phyloP scores from a whole-genome alignment of 2,329 filamentous ascomycete genomes.

The Aspergillus puulaauensis region DNA sequence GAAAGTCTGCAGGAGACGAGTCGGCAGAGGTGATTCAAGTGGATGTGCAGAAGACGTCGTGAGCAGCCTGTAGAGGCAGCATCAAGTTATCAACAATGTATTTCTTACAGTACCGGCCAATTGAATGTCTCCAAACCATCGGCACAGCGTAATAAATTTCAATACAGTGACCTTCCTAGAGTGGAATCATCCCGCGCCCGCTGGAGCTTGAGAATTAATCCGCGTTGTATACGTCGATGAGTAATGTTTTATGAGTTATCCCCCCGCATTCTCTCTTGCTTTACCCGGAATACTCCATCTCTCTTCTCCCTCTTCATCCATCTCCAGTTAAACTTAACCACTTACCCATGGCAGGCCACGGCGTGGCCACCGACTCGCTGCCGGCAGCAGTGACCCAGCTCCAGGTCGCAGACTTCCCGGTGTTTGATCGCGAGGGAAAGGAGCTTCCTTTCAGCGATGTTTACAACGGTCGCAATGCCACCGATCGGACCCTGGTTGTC shows the following conservation, averaged over 20 bases:
- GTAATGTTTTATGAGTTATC: no score
- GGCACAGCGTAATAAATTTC: no score
- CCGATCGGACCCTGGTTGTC: slow-evolving; percentile 64
- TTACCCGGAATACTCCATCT: neutral
- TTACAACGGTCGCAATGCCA: slow-evolving; percentile 40
- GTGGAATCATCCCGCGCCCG: no score
- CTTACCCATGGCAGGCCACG: neutral
- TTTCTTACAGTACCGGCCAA: no score
- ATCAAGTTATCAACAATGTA: no score
- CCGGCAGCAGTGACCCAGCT: neutral
- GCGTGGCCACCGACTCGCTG: neutral
- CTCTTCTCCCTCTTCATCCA: neutral
- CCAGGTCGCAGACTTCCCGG: slow-evolving; percentile 21
- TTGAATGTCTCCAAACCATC: no score
- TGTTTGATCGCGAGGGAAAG: slow-evolving; percentile 64
- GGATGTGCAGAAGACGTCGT: no score
- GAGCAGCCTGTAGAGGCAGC: no score
- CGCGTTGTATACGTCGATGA: no score
- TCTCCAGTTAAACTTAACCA: neutral
- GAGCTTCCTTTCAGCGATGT: slow-evolving; percentile 62
- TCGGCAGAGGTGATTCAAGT: neutral
- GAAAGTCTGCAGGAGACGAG: neutral
- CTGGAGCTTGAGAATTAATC: no score
- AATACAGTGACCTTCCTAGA: no score
- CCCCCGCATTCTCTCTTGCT: neutral